Evolutionary conservation across 495 filamentous ascomycete genomes (phyloP).

Genomic region (Aspergillus sclerotiicarbonarius): DNA sequence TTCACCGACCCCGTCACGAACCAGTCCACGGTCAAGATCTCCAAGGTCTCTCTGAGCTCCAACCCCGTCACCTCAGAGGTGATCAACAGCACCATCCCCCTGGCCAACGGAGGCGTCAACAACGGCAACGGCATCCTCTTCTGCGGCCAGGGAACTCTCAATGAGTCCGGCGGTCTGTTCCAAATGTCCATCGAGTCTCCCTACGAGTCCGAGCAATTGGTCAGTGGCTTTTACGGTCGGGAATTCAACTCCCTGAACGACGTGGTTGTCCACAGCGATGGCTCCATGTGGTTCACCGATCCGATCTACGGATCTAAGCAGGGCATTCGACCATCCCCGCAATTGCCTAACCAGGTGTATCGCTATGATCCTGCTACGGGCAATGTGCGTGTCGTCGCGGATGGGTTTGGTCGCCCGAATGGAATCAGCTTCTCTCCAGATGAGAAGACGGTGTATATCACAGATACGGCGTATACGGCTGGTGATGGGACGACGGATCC

Average conservation of each 20-base stretch:
- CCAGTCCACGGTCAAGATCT: slow-evolving; percentile 36
- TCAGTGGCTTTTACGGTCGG: slow-evolving; percentile 44
- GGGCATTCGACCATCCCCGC: slow-evolving; percentile 43
- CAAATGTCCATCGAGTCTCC: slow-evolving; percentile 30
- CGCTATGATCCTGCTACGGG: slow-evolving; percentile 50
- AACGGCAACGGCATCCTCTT: slow-evolving; percentile 40
- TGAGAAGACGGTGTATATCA: slow-evolving; percentile 48
- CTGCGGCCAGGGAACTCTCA: slow-evolving; percentile 53
- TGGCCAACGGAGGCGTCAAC: slow-evolving; percentile 57
- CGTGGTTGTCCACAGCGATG: slow-evolving; percentile 40
- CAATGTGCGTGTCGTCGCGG: slow-evolving; percentile 48
- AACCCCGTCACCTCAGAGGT: slow-evolving; percentile 34
- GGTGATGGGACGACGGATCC: slow-evolving; percentile 26
- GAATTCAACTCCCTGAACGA: slow-evolving; percentile 50
- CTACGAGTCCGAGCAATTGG: slow-evolving; percentile 29
- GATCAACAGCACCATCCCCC: slow-evolving; percentile 45
- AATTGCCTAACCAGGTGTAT: slow-evolving; percentile 49
- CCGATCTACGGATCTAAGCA: slow-evolving; percentile 47
- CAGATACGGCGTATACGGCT: slow-evolving; percentile 40
- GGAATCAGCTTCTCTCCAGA: slow-evolving; percentile 50
- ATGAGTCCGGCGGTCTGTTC: slow-evolving; percentile 49
- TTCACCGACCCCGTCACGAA: slow-evolving; percentile 29
- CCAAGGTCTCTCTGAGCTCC: slow-evolving; percentile 29
- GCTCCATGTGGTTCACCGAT: slow-evolving; percentile 57
- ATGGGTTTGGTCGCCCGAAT: slow-evolving; percentile 48